Evolutionary conservation across 2,329 filamentous ascomycete species (phyloP).

Genomic region (Pseudodiploospora longispora): DNA sequence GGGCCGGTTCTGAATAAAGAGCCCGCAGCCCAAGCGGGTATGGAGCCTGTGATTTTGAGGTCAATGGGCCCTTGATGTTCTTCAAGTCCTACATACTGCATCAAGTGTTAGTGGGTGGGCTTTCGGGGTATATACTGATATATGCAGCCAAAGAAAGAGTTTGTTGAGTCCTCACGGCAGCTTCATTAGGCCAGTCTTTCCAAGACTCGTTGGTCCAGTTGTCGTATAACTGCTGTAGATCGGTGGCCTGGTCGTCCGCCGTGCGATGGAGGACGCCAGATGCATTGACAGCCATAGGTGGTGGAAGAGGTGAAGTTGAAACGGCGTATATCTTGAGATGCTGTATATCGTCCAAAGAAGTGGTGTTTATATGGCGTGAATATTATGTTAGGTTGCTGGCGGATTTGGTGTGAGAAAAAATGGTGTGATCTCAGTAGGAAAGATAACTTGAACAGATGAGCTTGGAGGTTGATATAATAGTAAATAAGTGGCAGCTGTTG

Average conservation of each 20-base stretch:
- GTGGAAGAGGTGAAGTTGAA: too few species aligned
- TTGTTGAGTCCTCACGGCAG: slow-evolving; percentile 27
- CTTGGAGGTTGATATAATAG: too few species aligned
- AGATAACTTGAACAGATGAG: too few species aligned
- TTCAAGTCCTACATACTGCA: slow-evolving; percentile 58
- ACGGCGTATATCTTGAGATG: too few species aligned
- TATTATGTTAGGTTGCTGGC: too few species aligned
- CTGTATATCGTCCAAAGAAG: too few species aligned
- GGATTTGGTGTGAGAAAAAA: too few species aligned
- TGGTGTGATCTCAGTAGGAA: too few species aligned
- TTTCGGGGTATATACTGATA: background rate
- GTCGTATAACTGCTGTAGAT: slow-evolving; percentile 13
- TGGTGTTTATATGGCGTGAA: too few species aligned
- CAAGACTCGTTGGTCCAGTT: slow-evolving; percentile 26
- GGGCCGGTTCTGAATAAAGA: slow-evolving; percentile 68
- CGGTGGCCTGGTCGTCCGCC: slow-evolving; percentile 17
- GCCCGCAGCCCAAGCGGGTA: slow-evolving; percentile 65
- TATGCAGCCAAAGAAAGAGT: background rate
- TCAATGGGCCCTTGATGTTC: slow-evolving; percentile 59
- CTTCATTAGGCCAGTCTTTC: slow-evolving; percentile 40
- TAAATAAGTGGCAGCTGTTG: too few species aligned
- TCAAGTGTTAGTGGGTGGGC: background rate
- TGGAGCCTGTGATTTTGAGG: slow-evolving; percentile 54
- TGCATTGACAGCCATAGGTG: slow-evolving; percentile 19
- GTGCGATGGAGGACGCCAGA: slow-evolving; percentile 20